These are phyloP conservation scores for Fomitiporia mediterranea DNA, from an alignment of 1,284 basidiomycete genomes.

Conservation along the genomic window DNA sequence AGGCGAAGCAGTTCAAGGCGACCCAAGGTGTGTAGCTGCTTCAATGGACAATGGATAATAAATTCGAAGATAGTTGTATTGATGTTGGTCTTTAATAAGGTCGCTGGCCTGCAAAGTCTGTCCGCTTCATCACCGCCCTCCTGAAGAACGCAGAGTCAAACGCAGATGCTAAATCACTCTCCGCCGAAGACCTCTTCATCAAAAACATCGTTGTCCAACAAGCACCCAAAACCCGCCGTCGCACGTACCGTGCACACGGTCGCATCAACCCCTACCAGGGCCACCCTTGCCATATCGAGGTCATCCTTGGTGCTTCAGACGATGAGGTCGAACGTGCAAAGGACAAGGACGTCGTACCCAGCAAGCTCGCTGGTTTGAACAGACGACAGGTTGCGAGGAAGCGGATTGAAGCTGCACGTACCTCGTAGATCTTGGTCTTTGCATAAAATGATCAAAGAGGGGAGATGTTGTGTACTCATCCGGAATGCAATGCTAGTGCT, in stretches of 20 bases:
- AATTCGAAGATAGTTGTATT: not conserved
- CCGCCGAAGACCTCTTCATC: constrained; percentile 89
- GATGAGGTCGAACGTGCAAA: constrained; percentile 87
- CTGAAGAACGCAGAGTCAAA: constrained; percentile 99
- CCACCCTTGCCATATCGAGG: constrained; percentile 93
- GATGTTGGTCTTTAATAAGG: too few species aligned
- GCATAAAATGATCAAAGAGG: not conserved
- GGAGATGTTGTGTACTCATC: constrained; percentile 1
- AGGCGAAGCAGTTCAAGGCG: constrained; percentile 97
- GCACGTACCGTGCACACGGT: constrained; percentile 99
- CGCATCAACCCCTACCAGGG: constrained; percentile 91
- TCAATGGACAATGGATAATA: not conserved
- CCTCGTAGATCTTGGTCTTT: constrained; percentile 9
- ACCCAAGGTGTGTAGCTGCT: constrained; percentile 74
- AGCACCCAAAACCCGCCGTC: constrained; percentile 99
- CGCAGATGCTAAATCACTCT: constrained; percentile 96
- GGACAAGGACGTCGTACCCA: constrained; percentile 60
- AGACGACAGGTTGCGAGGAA: constrained; percentile 77
- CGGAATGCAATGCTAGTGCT: too few species aligned
- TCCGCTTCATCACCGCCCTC: constrained; percentile 91
- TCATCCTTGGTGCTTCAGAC: constrained; percentile 78
- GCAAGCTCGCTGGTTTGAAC: constrained; percentile 63
- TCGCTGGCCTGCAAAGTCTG: constrained; percentile 99
- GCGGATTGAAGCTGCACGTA: constrained; percentile 75
- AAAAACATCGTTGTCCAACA: constrained; percentile 99